A percentile compares a stretch with the other conserved stretches of the same genome.
These are phyloP conservation scores for Scedosporium aurantiacum DNA, from an alignment of 2,329 filamentous ascomycete genomes.

Conservation along the genomic window DNA sequence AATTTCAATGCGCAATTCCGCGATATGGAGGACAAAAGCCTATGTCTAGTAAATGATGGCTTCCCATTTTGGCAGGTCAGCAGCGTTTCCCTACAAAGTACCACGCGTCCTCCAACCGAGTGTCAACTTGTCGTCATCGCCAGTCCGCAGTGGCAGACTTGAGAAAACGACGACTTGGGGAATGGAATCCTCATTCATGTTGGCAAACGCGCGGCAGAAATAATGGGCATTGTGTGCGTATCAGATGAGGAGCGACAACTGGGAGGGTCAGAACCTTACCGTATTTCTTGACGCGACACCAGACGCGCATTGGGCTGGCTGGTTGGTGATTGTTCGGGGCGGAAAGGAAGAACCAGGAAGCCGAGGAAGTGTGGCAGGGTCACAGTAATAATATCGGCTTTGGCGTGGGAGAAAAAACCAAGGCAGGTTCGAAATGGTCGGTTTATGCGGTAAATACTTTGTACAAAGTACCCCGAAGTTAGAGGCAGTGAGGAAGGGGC, in stretches of 20 bases:
- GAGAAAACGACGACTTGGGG: neutral
- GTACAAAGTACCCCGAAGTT: no score
- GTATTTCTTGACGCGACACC: neutral
- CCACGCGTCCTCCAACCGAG: neutral
- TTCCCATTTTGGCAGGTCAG: constrained; percentile 1
- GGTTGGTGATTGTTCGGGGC: constrained; percentile 5
- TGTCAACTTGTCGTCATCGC: neutral
- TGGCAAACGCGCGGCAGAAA: neutral
- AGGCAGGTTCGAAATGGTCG: neutral
- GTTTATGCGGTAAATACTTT: neutral
- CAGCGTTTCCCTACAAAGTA: neutral
- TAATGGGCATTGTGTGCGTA: neutral
- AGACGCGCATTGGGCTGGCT: neutral
- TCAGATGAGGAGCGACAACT: neutral
- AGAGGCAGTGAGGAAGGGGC: neutral
- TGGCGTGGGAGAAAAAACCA: neutral
- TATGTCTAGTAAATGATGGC: neutral
- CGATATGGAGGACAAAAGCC: neutral
- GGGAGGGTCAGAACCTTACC: neutral
- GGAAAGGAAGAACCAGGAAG: constrained; percentile 7
- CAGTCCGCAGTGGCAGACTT: neutral
- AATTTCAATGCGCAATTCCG: neutral
- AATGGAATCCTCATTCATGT: neutral
- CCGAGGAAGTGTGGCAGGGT: constrained; percentile 2
- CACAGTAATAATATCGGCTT: neutral